phyloP scores from a whole-genome alignment of 352 stramenopile genomes.

The Aphanomyces euteiches region DNA sequence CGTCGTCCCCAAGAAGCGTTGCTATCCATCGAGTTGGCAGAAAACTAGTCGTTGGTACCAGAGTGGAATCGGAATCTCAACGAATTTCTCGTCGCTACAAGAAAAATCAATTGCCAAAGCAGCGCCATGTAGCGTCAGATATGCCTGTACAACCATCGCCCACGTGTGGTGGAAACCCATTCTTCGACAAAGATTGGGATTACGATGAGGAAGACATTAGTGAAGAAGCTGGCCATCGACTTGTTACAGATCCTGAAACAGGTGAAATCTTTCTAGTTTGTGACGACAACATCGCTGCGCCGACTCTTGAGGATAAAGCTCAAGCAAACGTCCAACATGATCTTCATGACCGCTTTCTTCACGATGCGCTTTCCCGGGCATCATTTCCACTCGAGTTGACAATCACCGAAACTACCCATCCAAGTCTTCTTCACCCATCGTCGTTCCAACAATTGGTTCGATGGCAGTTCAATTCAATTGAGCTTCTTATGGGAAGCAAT shows the following conservation, averaged over 20 bases:
- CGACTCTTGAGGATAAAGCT: slow-evolving; percentile 4
- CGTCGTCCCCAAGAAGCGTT: neutral
- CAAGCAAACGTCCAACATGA: slow-evolving; percentile 20
- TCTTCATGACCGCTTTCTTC: slow-evolving; percentile 27
- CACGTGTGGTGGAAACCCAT: neutral
- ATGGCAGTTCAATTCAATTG: slow-evolving; percentile 31
- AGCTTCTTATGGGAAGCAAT: slow-evolving; percentile 28
- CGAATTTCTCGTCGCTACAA: slow-evolving; percentile 26
- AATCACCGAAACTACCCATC: neutral
- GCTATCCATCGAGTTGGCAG: slow-evolving; percentile 25
- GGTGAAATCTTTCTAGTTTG: slow-evolving; percentile 25
- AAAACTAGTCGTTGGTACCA: slow-evolving; percentile 14
- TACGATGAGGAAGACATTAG: neutral
- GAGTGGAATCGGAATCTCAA: slow-evolving; percentile 12
- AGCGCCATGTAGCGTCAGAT: neutral
- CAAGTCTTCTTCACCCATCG: slow-evolving; percentile 1
- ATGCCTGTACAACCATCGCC: neutral
- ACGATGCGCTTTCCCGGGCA: slow-evolving; percentile 18
- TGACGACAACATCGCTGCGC: neutral
- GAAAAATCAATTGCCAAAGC: slow-evolving; percentile 4
- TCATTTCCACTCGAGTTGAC: slow-evolving; percentile 20
- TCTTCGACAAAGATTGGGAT: neutral
- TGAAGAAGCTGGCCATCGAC: neutral
- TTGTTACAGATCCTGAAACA: slow-evolving; percentile 24
- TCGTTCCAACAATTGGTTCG: slow-evolving; percentile 21